These are phyloP conservation scores for Entomortierella parvispora DNA, from an alignment of 192 early-diverging fungal genomes.

Conservation along the genomic window DNA sequence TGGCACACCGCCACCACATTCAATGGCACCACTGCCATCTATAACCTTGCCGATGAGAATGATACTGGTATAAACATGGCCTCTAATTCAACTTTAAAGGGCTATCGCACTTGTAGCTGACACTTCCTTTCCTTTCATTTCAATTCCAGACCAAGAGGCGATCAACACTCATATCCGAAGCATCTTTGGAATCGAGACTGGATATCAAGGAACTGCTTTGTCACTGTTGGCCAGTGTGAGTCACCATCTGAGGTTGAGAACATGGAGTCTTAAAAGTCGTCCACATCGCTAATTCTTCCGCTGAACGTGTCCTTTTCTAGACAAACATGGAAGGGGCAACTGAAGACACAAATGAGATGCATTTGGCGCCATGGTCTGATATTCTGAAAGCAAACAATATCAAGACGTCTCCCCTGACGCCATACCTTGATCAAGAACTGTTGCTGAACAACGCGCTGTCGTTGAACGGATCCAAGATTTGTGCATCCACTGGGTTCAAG, in stretches of 20 bases:
- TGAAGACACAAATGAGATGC: slow-evolving; percentile 95
- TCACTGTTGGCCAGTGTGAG: slow-evolving; percentile 82
- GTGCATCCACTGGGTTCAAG: slow-evolving; percentile 68
- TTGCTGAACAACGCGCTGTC: slow-evolving; percentile 86
- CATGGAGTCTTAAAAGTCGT: slow-evolving; percentile 50
- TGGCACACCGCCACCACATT: slow-evolving; percentile 68
- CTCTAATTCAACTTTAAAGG: too few species aligned
- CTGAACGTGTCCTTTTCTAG: slow-evolving; percentile 51
- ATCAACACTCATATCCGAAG: slow-evolving; percentile 75
- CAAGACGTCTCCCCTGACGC: slow-evolving; percentile 86
- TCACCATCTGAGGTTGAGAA: slow-evolving; percentile 34
- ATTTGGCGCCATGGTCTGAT: slow-evolving; percentile 92
- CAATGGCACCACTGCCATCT: slow-evolving; percentile 63
- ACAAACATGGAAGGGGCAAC: slow-evolving; percentile 86
- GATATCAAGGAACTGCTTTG: slow-evolving; percentile 82
- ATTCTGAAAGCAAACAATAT: slow-evolving; percentile 78
- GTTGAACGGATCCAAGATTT: slow-evolving; percentile 88
- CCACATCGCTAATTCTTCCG: not conserved
- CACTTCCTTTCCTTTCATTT: not conserved
- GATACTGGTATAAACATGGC: slow-evolving; percentile 76
- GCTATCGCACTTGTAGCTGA: not conserved
- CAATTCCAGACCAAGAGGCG: slow-evolving; percentile 74
- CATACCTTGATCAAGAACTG: slow-evolving; percentile 93
- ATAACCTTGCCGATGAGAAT: slow-evolving; percentile 87
- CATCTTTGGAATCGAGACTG: slow-evolving; percentile 87